Conservation (phyloP, 148 eudicot species). For the Silene latifolia region DNA sequence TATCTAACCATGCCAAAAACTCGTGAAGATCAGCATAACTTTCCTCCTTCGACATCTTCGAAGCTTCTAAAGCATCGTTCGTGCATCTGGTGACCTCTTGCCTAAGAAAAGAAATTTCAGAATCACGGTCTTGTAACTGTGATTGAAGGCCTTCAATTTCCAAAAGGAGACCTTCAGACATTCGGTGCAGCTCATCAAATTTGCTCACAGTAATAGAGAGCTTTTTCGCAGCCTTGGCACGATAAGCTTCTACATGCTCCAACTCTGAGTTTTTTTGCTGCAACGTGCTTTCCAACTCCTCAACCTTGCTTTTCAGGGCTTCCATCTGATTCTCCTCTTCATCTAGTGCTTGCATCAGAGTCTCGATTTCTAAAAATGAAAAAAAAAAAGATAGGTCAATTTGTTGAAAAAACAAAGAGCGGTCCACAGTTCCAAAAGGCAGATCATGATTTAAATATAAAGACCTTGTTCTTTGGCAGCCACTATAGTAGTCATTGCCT, state of each 20-base stretch:
- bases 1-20: constrained; percentile 62
- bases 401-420: background rate
- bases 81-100: constrained; percentile 93
- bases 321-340: constrained; percentile 96
- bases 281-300: constrained; percentile 50
- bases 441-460: constrained; percentile 1
- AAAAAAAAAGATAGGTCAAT: constrained; percentile 8
- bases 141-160: constrained; percentile 93
- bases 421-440: background rate
- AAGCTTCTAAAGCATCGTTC: constrained; percentile 69
- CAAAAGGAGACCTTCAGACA: constrained; percentile 81
- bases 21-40: constrained; percentile 61
- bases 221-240: constrained; percentile 78
- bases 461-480: constrained; percentile 88
- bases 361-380: constrained; percentile 65
- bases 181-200: constrained; percentile 88
- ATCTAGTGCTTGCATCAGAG: constrained; percentile 92
- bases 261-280: constrained; percentile 54
- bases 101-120: constrained; percentile 86
- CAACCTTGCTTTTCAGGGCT: constrained; percentile 47
- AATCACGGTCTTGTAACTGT: constrained; percentile 80
- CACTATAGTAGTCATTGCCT: constrained; percentile 42
- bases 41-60: constrained; percentile 63
- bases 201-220: constrained; percentile 80
- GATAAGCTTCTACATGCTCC: constrained; percentile 71